Evolutionary conservation across 2,329 filamentous ascomycete species (phyloP).

Genomic region (Phaeosphaeria sp.): DNA sequence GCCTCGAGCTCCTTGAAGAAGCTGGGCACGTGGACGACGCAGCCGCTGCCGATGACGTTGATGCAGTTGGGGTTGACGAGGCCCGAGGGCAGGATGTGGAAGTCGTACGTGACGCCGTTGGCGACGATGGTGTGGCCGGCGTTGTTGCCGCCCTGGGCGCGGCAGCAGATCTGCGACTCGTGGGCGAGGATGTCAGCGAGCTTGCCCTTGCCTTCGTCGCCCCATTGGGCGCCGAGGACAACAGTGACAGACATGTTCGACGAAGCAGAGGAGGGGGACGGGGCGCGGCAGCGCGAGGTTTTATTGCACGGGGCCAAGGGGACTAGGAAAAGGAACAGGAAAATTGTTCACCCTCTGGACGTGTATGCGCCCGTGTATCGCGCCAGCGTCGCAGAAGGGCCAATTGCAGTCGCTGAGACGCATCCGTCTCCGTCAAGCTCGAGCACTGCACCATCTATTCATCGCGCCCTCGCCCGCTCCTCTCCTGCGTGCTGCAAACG

Average conservation of each 20-base stretch:
- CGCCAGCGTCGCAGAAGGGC: not conserved
- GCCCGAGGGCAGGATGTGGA: constrained; percentile 62
- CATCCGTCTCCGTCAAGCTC: not conserved
- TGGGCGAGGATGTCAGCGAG: constrained; percentile 65
- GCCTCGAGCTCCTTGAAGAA: constrained; percentile 72
- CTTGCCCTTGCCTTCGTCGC: constrained; percentile 67
- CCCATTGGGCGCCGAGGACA: constrained; percentile 67
- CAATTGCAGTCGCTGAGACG: constrained; percentile 6
- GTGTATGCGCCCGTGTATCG: not conserved
- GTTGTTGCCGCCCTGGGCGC: constrained; percentile 68
- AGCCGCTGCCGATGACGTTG: constrained; percentile 73
- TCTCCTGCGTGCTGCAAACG: not conserved
- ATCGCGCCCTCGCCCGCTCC: not conserved
- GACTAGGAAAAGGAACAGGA: not conserved
- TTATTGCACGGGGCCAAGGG: constrained; percentile 14
- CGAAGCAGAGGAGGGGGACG: constrained; percentile 13
- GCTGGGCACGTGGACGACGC: constrained; percentile 71
- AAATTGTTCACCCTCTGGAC: not conserved
- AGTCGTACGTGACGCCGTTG: constrained; percentile 55
- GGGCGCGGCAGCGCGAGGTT: constrained; percentile 26
- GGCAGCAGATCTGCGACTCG: constrained; percentile 63
- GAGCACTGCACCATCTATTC: not conserved
- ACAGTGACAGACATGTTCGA: constrained; percentile 60
- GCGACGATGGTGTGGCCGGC: constrained; percentile 56
- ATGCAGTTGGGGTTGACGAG: constrained; percentile 73